A percentile compares a stretch with the other conserved stretches of the same genome.
Conservation (phyloP, 495 filamentous ascomycete genomes). For the Hyaloscypha hepaticicola region DNA sequence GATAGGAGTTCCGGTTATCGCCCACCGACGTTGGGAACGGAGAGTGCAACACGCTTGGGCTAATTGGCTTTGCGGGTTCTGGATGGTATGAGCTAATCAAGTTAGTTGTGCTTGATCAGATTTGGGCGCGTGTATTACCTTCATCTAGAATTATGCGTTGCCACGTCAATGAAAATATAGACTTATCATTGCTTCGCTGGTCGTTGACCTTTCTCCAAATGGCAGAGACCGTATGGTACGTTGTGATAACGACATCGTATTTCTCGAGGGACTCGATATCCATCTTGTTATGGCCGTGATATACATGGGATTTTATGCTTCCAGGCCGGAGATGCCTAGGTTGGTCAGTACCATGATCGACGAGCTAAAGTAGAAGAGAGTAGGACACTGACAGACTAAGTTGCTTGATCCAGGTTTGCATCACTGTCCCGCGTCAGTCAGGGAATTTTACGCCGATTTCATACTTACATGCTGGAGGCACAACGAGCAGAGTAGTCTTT, state of each 20-base stretch:
- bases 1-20: slow-evolving; percentile 87
- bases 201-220: slow-evolving; percentile 59
- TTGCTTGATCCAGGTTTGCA: slow-evolving; percentile 16
- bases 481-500: slow-evolving; percentile 13
- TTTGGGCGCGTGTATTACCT: slow-evolving; percentile 7
- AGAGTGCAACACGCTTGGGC: slow-evolving; percentile 64
- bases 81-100: slow-evolving; percentile 82
- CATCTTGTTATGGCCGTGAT: slow-evolving; percentile 74
- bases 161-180: slow-evolving; percentile 54
- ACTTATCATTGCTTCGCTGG: slow-evolving; percentile 50
- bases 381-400: slow-evolving; percentile 1
- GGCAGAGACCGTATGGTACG: slow-evolving; percentile 71
- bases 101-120: slow-evolving; percentile 77
- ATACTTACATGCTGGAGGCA: slow-evolving; percentile 5
- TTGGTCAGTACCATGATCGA: neutral
- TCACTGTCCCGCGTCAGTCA: slow-evolving; percentile 5
- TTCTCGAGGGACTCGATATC: slow-evolving; percentile 61
- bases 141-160: slow-evolving; percentile 18
- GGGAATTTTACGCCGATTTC: neutral
- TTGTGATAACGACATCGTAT: slow-evolving; percentile 82
- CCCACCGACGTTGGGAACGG: slow-evolving; percentile 79
- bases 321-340: slow-evolving; percentile 57
- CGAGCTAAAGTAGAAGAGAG: neutral
- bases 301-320: slow-evolving; percentile 64
- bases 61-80: slow-evolving; percentile 67